Base-by-base conservation (phyloP, 306 rosid genomes). In the Dryas drummondii region DNA sequence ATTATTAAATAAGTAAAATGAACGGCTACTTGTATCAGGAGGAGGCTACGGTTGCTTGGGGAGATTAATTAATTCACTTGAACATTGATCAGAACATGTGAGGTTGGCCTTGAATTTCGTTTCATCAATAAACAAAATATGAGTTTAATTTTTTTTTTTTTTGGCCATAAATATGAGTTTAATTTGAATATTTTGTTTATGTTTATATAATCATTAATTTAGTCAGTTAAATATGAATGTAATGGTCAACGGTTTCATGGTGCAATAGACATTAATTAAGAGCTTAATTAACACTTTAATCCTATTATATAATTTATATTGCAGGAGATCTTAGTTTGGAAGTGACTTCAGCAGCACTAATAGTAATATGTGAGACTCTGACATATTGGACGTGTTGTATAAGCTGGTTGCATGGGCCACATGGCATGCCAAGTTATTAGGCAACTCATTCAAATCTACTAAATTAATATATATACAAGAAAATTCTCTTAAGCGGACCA, bases 331-430 rank as follows among this genome's bases (percentile, higher is more conserved):
- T 86, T 79, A 42, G 83, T 41, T 81, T 73, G 66, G 73, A 84
- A 86, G 83, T 79, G 80, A 86, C 86, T 86, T 84, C 66, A 75
- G 26, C 68, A 26, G 66, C 74, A 86, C 80, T 87, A 84, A 22
- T 22, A 22, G 22, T 22, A 22, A 52, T 66, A 64, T 71, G 68
- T 77, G 66, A 75, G 81, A 79, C 70, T 76, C 45, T 63, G 72
- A 79, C 47, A 48, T 53, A 65, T 71, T 58, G 55, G 84, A 61
- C 48, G 67, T 62, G 67, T 14, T 40, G 2, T 14, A 5, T 13
- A 62, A 62, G 47, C 22, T 62, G 67, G 47, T 73, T 74, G 60
- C 60, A 52, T 77, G 85, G 59, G 27, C 84, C 88, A 78, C 73
- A 52, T 62, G 79, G 41, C 77, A 52, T 77, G 66, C 79, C 67